Percentiles rank a stretch among this genome's conserved stretches.
Conservation (phyloP, 495 filamentous ascomycete species). For the Copromyces sp. region DNA sequence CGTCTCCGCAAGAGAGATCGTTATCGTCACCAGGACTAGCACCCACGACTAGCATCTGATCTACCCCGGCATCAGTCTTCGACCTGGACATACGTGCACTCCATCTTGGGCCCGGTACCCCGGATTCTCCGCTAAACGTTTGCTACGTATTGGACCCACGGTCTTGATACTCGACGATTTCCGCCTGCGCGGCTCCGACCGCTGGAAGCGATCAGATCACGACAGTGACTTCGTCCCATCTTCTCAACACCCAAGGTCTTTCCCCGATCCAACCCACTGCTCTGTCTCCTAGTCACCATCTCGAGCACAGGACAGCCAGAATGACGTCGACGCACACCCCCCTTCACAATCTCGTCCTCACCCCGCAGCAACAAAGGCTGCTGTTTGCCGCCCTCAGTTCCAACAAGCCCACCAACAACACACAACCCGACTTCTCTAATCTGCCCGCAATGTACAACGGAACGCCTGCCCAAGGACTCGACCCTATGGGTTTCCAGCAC, state of each 20-base stretch:
- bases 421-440: conserved; percentile 39
- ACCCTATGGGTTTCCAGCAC: conserved; percentile 43
- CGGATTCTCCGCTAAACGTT: background rate
- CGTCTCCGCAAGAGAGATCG: background rate
- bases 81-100: background rate
- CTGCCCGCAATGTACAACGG: conserved; percentile 36
- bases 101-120: background rate
- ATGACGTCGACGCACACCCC: conserved; percentile 37
- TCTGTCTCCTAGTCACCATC: background rate
- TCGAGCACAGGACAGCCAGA: conserved; percentile 24
- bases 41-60: background rate
- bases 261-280: background rate
- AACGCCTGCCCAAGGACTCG: conserved; percentile 35
- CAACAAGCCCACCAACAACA: conserved; percentile 38
- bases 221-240: background rate
- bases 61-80: background rate
- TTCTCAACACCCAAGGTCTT: background rate
- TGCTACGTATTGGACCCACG: background rate
- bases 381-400: conserved; percentile 81
- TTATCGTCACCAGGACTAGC: background rate
- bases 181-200: background rate
- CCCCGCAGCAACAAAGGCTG: conserved; percentile 78
- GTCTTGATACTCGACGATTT: background rate
- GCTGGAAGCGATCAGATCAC: background rate
- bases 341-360: conserved; percentile 46